Conservation (phyloP, 2,329 filamentous ascomycete species). For the Trichoderma simmonsii region DNA sequence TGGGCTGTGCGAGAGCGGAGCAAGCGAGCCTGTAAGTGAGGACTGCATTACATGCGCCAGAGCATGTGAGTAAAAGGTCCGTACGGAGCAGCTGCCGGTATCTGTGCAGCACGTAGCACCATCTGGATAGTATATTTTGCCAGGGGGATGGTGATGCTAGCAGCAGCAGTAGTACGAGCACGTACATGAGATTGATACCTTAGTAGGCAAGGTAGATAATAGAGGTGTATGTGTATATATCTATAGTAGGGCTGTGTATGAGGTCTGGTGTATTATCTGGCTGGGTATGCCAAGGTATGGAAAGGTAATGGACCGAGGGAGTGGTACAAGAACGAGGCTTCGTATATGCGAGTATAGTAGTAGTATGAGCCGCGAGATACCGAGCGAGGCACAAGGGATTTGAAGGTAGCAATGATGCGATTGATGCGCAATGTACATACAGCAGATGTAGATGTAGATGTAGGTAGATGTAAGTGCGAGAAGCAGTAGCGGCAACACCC, state of each 20-base stretch:
- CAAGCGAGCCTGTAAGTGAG: constrained; percentile 7
- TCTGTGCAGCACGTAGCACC: background rate
- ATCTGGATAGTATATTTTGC: background rate
- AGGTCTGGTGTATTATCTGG: background rate
- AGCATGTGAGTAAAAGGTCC: constrained; percentile 2
- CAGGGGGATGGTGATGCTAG: background rate
- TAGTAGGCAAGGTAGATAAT: background rate
- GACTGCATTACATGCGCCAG: constrained; percentile 11
- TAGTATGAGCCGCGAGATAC: background rate
- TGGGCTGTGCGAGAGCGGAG: constrained; percentile 15
- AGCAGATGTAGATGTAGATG: background rate
- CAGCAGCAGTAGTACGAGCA: background rate
- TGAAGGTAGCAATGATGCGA: background rate
- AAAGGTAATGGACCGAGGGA: background rate
- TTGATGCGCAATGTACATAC: background rate
- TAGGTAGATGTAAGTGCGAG: background rate
- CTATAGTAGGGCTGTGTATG: background rate
- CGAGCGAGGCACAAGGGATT: background rate
- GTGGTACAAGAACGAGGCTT: background rate
- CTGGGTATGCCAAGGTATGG: no score
- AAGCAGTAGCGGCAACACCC: constrained; percentile 1
- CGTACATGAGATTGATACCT: background rate
- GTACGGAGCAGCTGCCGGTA: background rate
- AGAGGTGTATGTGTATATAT: background rate
- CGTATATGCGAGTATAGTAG: background rate